Percentiles rank a stretch among this genome's conserved stretches.
These are phyloP conservation scores for Herpomyces periplanetae DNA, from an alignment of 2,329 filamentous ascomycete genomes.

Conservation along the genomic window DNA sequence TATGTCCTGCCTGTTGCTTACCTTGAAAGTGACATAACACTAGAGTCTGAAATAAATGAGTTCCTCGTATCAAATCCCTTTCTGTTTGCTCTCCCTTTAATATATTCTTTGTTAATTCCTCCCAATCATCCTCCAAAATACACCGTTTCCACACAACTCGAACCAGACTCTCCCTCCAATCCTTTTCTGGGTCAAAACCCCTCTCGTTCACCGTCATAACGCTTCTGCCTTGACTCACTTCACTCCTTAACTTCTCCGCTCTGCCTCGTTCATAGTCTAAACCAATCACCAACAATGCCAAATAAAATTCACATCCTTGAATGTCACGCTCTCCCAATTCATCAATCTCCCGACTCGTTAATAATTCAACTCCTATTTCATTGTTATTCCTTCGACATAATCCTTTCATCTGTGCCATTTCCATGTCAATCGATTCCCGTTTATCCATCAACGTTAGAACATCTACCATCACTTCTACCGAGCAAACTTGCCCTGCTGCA, in stretches of 20 bases:
- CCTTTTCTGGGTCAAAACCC: no score
- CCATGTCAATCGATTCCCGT: no score
- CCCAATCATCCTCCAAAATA: constrained; percentile 52
- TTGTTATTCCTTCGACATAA: no score
- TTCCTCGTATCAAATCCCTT: constrained; percentile 18
- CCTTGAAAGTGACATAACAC: no score
- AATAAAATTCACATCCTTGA: constrained; percentile 23
- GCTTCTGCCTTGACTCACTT: no score
- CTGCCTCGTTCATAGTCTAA: no score
- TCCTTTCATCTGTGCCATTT: no score
- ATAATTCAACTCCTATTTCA: constrained; percentile 1
- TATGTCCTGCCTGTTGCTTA: no score
- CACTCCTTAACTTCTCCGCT: no score
- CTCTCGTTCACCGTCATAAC: no score
- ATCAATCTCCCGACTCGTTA: constrained; percentile 8
- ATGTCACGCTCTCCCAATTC: constrained; percentile 11
- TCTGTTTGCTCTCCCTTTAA: constrained; percentile 29
- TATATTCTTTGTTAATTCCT: constrained; percentile 31
- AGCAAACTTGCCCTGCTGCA: constrained; percentile 13
- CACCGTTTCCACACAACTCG: constrained; percentile 56
- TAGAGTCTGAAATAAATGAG: constrained; percentile 25
- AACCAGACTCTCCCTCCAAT: constrained; percentile 15
- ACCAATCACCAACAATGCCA: no score
- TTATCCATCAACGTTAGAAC: constrained; percentile 37
- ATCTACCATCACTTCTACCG: constrained; percentile 33